Conservation (phyloP, 2,329 filamentous ascomycete genomes). For the Furcasterigmium sp. region DNA sequence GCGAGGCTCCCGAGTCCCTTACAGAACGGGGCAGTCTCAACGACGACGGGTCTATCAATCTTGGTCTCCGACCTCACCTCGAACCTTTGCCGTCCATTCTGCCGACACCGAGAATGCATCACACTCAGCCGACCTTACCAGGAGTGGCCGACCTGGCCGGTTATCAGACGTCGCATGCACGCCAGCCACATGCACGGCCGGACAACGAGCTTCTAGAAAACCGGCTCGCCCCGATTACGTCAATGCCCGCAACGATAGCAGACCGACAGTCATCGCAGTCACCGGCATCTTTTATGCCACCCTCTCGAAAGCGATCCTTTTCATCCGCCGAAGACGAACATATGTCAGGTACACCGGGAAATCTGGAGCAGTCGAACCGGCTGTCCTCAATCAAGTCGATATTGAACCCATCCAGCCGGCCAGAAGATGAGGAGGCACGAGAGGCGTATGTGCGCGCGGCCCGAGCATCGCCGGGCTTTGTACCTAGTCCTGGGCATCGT, state of each 20-base stretch:
- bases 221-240: conserved; percentile 50
- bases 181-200: conserved; percentile 33
- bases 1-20: conserved; percentile 27
- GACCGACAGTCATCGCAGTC: conserved; percentile 55
- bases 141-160: conserved; percentile 38
- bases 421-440: conserved; percentile 26
- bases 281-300: conserved; percentile 54
- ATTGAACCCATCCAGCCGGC: conserved; percentile 49
- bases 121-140: conserved; percentile 26
- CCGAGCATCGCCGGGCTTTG: conserved; percentile 36
- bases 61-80: conserved; percentile 48
- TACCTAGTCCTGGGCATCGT: conserved; percentile 35
- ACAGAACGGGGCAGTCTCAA: conserved; percentile 53
- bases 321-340: conserved; percentile 52
- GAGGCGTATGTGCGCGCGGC: conserved; percentile 35
- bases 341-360: conserved; percentile 26
- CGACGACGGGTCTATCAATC: conserved; percentile 59
- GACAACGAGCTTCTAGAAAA: conserved; percentile 42
- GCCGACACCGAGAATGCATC: conserved; percentile 37
- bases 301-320: conserved; percentile 62
- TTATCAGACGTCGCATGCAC: conserved; percentile 42
- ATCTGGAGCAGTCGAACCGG: conserved; percentile 50
- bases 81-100: conserved; percentile 41
- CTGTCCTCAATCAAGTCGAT: conserved; percentile 74
- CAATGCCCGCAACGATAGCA: conserved; percentile 30